Conservation (phyloP, 805 yeast species). For the Saccharomycopsis synnaedendra region DNA sequence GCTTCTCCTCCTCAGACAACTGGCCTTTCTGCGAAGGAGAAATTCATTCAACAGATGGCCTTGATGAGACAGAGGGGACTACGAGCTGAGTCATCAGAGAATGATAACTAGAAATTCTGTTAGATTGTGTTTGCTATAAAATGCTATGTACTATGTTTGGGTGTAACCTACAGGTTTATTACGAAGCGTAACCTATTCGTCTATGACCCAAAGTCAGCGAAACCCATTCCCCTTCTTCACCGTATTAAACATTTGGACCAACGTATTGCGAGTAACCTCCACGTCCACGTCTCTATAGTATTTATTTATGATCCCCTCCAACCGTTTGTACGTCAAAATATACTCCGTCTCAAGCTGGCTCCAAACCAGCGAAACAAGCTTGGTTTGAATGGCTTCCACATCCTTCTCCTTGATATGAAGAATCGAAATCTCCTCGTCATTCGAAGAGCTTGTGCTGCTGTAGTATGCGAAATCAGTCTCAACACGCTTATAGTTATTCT, state of each 20-base stretch:
- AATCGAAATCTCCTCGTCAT: conserved; percentile 11
- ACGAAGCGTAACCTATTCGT: no score
- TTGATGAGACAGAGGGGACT: no score
- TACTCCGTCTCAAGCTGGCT: conserved; percentile 55
- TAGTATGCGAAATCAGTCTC: conserved; percentile 35
- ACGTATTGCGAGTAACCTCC: conserved; percentile 42
- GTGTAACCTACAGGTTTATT: no score
- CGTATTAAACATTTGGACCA: conserved; percentile 23
- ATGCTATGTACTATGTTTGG: no score
- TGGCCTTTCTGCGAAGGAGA: no score
- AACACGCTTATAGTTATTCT: conserved; percentile 43
- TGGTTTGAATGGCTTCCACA: conserved; percentile 35
- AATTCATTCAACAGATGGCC: no score
- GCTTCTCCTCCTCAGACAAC: no score
- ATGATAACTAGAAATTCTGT: no score
- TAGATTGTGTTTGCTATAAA: no score
- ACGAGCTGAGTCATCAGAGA: no score
- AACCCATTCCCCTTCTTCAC: neutral
- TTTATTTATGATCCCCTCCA: conserved; percentile 43
- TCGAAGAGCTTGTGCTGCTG: neutral
- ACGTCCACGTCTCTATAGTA: conserved; percentile 39
- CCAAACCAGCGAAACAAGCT: conserved; percentile 56
- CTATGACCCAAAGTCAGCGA: no score
- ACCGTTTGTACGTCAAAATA: conserved; percentile 39
- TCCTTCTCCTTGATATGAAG: conserved; percentile 15